A percentile compares a stretch with the other conserved stretches of the same genome.
Conservation (phyloP, 768 basidiomycete genomes). For the Boletus rubescentipes region DNA sequence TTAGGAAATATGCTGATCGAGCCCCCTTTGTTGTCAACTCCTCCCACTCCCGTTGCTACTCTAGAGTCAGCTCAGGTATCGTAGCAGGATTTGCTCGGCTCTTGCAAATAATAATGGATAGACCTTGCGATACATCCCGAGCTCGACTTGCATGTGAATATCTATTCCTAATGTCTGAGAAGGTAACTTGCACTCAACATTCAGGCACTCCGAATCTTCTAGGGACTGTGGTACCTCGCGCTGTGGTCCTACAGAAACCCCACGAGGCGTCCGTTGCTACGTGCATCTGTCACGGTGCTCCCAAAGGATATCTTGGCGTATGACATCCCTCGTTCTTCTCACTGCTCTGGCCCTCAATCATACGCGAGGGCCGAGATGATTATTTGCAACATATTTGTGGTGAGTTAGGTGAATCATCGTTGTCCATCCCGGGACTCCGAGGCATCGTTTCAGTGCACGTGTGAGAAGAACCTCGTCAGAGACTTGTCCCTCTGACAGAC, state of each 20-base stretch:
- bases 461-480: background rate
- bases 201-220: background rate
- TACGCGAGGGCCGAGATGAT: too few relatives aligned
- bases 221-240: background rate
- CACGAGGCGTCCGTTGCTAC: too few relatives aligned
- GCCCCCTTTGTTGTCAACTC: conserved; percentile 24
- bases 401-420: too few relatives aligned
- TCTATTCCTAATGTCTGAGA: background rate
- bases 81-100: conserved; percentile 2
- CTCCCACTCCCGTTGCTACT: conserved; percentile 13
- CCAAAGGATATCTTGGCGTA: background rate
- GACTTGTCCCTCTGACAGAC: background rate
- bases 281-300: too few relatives aligned
- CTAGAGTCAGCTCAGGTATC: conserved; percentile 9
- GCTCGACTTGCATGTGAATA: background rate
- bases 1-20: conserved; percentile 65
- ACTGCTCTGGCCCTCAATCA: too few relatives aligned
- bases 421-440: too few relatives aligned
- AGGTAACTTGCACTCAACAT: too few relatives aligned
- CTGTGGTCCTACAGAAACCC: background rate
- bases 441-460: too few relatives aligned
- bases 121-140: background rate
- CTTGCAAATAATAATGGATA: conserved; percentile 5
- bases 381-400: background rate
- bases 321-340: too few relatives aligned